Evolutionary conservation across 371 early-diverging fungal species (phyloP).

Genomic region (Lichtheimia corymbifera): DNA sequence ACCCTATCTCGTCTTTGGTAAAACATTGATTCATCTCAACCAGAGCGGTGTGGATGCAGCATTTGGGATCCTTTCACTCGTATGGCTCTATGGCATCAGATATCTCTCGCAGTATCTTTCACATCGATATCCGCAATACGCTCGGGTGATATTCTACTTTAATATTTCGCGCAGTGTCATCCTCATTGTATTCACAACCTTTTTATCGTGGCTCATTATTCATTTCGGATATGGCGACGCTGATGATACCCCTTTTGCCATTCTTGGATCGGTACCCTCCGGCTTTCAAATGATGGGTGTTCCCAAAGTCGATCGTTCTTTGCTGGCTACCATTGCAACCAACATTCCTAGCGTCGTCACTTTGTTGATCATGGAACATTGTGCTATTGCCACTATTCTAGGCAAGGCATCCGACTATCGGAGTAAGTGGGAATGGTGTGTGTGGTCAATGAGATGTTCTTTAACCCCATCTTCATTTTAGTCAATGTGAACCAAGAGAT

Average conservation of each 20-base stretch:
- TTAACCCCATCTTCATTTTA: no score
- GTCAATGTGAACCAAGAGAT: slow-evolving; percentile 79
- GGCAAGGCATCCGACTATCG: slow-evolving; percentile 62
- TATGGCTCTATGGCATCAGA: slow-evolving; percentile 48
- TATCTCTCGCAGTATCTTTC: slow-evolving; percentile 38
- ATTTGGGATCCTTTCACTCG: slow-evolving; percentile 59
- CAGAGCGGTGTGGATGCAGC: slow-evolving; percentile 58
- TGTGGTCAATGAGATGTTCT: no score
- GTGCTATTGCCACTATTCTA: slow-evolving; percentile 81
- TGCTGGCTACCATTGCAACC: slow-evolving; percentile 47
- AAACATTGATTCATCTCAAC: slow-evolving; percentile 51
- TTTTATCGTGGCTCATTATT: slow-evolving; percentile 70
- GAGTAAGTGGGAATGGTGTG: not conserved
- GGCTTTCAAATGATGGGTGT: slow-evolving; percentile 68
- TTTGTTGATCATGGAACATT: slow-evolving; percentile 84
- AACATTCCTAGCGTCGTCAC: slow-evolving; percentile 70
- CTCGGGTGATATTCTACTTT: slow-evolving; percentile 49
- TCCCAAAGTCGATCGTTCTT: slow-evolving; percentile 43
- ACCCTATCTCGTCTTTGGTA: slow-evolving; percentile 60
- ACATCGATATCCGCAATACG: slow-evolving; percentile 35
- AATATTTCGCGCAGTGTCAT: slow-evolving; percentile 69
- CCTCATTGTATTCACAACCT: slow-evolving; percentile 74
- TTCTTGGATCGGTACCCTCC: slow-evolving; percentile 71
- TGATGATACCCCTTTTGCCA: slow-evolving; percentile 42
- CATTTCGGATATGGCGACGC: slow-evolving; percentile 27